Base-by-base conservation (phyloP, 2,329 filamentous ascomycete genomes). In the Emmonsiellopsis sp. region DNA sequence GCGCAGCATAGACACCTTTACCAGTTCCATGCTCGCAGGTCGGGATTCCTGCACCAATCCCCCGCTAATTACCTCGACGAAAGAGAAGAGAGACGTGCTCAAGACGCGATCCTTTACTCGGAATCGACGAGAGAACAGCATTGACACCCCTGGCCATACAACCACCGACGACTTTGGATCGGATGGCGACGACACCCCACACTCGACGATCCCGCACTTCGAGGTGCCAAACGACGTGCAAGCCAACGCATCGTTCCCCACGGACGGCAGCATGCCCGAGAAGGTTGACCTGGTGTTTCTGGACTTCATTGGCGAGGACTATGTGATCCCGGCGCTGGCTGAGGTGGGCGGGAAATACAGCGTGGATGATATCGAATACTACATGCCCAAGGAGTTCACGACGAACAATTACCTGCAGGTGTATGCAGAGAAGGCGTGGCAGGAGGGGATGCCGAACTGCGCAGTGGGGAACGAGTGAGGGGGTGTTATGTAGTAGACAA, bases 181-280 rank as follows among this genome's bases (percentile, higher is more conserved):
- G 13, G 64, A 67, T 48, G 66, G 66, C 6, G 66, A 69, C 52
- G 67, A 69, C 48, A 67, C 64, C 32, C 55, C 60, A 5, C 66
- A 69, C 55, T 61, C 60, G 33, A 49, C 45, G 36, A 53, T 67
- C 31, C 65, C 65, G 1, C 56, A 51, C 44, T 61, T 60, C 45
- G 27, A 46, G 27, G 49, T 56, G n/a, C 61, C 63, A 14, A 62
- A 65, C 39, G 62, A 68, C 46, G 55, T 68, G 13, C 63, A 67
- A 53, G 66, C 61, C n/a, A 67, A 67, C 42, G 63, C 62, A 14
- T 60, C 58, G 13, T 64, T 65, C 56, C 60, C 61, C 4, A 53
- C 53, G 3, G 52, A 59, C 37, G 60, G 60, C 14, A 56, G 57
- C 13, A 51, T 40, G 11, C 62, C 62, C 2, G 46, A 60, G 17